Conservation (phyloP, 495 filamentous ascomycete species). For the Aspergillus heteromorphus region DNA sequence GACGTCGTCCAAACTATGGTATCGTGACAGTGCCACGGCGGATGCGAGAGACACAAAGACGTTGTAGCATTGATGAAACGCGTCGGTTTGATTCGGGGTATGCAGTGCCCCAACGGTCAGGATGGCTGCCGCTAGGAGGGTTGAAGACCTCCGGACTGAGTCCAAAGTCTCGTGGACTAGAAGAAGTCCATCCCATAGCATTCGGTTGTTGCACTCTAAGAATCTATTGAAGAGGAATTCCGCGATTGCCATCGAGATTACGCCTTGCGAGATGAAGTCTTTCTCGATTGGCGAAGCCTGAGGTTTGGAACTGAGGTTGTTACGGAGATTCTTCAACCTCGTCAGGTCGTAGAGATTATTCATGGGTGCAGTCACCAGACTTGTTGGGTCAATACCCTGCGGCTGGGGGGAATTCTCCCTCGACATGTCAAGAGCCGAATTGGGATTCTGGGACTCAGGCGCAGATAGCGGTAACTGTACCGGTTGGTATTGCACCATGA, state of each 20-base stretch:
- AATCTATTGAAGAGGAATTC: slow-evolving; percentile 26
- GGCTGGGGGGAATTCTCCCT: slow-evolving; percentile 1
- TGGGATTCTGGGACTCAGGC: not conserved
- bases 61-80: slow-evolving; percentile 26
- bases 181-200: slow-evolving; percentile 30
- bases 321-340: slow-evolving; percentile 27
- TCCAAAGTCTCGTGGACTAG: slow-evolving; percentile 18
- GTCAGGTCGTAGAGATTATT: slow-evolving; percentile 39
- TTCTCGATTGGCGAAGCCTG: slow-evolving; percentile 17
- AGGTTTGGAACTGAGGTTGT: slow-evolving; percentile 12
- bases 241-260: slow-evolving; percentile 26
- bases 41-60: slow-evolving; percentile 29
- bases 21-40: slow-evolving; percentile 26
- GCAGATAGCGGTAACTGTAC: not conserved
- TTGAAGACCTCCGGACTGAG: slow-evolving; percentile 25
- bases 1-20: slow-evolving; percentile 29
- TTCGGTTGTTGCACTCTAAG: slow-evolving; percentile 27
- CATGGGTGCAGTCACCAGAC: slow-evolving; percentile 34
- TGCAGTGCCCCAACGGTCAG: slow-evolving; percentile 33
- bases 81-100: slow-evolving; percentile 20
- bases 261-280: slow-evolving; percentile 33
- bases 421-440: not conserved
- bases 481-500: not conserved
- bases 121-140: slow-evolving; percentile 28
- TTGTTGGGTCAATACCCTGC: not conserved